phyloP scores from a whole-genome alignment of 345 rosid genomes.

The Ceriops tagal region DNA sequence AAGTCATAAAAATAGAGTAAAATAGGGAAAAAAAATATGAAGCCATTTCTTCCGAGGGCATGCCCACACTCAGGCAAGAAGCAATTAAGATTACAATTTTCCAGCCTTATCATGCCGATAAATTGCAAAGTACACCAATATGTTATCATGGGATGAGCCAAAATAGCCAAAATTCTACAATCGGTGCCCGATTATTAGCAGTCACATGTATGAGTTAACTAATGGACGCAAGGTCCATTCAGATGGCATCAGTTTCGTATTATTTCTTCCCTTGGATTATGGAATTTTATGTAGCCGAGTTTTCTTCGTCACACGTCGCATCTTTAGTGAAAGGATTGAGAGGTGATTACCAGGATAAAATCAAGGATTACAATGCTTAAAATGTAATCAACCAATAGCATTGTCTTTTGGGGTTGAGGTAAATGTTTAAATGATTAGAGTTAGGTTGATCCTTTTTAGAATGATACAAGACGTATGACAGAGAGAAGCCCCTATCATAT shows the following conservation, averaged over 20 bases:
- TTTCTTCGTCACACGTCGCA: slow-evolving; percentile 45
- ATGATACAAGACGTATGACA: not conserved
- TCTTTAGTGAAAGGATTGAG: not conserved
- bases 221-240: slow-evolving; percentile 24
- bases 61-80: too few relatives aligned
- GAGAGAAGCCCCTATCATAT: slow-evolving; percentile 24
- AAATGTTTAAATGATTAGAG: slow-evolving; percentile 25
- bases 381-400: not conserved
- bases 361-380: not conserved
- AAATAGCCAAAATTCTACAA: slow-evolving; percentile 18
- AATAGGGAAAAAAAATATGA: too few relatives aligned
- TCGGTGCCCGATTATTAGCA: slow-evolving; percentile 25
- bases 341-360: too few relatives aligned
- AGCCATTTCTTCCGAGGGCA: too few relatives aligned
- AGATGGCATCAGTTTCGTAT: slow-evolving; percentile 16
- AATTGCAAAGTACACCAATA: not conserved
- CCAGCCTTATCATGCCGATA: too few relatives aligned
- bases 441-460: too few relatives aligned
- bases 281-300: slow-evolving; percentile 40
- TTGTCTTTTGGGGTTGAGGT: not conserved
- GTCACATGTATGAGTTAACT: slow-evolving; percentile 8
- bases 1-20: too few relatives aligned
- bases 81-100: too few relatives aligned
- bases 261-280: slow-evolving; percentile 31
- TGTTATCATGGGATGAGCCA: not conserved